Conservation (phyloP, 192 early-diverging fungal genomes). For the Umbelopsis ramanniana region DNA sequence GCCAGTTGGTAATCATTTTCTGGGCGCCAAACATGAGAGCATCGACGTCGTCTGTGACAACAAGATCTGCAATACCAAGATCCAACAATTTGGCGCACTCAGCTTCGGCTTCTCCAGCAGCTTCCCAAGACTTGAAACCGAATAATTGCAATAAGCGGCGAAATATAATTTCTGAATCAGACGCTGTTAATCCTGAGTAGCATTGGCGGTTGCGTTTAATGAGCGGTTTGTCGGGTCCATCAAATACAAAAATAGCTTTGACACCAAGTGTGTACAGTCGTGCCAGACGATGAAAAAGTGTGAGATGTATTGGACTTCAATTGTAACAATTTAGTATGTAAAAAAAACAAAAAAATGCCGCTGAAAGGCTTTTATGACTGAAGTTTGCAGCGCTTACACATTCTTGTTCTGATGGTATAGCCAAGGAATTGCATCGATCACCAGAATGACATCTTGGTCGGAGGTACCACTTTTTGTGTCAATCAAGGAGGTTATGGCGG, state of each 20-base stretch:
- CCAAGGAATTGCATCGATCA: not conserved
- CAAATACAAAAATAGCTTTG: slow-evolving; percentile 39
- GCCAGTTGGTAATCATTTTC: slow-evolving; percentile 34
- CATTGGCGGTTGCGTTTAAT: slow-evolving; percentile 23
- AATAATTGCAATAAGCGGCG: slow-evolving; percentile 25
- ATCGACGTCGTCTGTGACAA: slow-evolving; percentile 43
- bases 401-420: not conserved
- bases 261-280: slow-evolving; percentile 31
- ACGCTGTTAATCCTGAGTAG: not conserved
- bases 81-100: slow-evolving; percentile 39
- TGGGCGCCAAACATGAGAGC: slow-evolving; percentile 42
- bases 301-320: not conserved
- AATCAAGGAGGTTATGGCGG: slow-evolving; percentile 7
- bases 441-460: not conserved
- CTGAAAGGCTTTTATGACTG: not conserved
- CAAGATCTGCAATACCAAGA: slow-evolving; percentile 31
- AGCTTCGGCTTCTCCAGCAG: slow-evolving; percentile 44
- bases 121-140: slow-evolving; percentile 31
- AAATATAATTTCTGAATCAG: not conserved
- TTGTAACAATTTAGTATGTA: not conserved
- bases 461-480: not conserved
- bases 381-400: not conserved
- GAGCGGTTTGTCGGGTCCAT: slow-evolving; percentile 23
- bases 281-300: slow-evolving; percentile 28
- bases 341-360: not conserved